Percentiles rank a stretch among this genome's conserved stretches.
Evolutionary conservation across 106 monocot species (phyloP).

Genomic region (Dendrobium huoshanense): DNA sequence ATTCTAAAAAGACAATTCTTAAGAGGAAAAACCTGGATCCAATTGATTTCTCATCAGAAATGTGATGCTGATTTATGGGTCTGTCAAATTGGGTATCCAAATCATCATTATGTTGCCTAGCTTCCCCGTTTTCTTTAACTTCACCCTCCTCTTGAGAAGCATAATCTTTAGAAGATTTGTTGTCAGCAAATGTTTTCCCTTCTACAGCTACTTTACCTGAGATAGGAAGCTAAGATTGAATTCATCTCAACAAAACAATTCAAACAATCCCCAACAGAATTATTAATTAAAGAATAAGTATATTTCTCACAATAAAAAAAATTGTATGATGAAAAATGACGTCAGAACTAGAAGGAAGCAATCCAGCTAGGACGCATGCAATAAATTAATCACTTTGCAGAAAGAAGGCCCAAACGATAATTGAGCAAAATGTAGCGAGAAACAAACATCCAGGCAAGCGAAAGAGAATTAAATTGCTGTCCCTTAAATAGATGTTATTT

Average conservation of each 20-base stretch:
- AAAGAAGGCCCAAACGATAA: background rate
- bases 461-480: background rate
- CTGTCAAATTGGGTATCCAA: slow-evolving; percentile 6
- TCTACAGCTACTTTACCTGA: slow-evolving; percentile 5
- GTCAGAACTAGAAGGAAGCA: background rate
- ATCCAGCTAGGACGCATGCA: background rate
- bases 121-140: slow-evolving; percentile 16
- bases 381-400: background rate
- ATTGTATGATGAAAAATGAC: background rate
- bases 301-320: background rate
- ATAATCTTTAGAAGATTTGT: slow-evolving; percentile 5
- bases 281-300: background rate
- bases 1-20: background rate
- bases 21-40: slow-evolving; percentile 15
- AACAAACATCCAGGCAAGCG: background rate
- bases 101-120: slow-evolving; percentile 5
- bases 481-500: background rate
- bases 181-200: slow-evolving; percentile 11
- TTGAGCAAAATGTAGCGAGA: background rate
- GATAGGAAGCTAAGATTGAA: background rate
- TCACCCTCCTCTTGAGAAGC: slow-evolving; percentile 20
- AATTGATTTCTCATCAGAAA: slow-evolving; percentile 22
- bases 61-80: slow-evolving; percentile 1
- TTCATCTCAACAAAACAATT: background rate
- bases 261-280: background rate